phyloP scores from a whole-genome alignment of 495 filamentous ascomycete genomes.

The Aspergillus hancockii region DNA sequence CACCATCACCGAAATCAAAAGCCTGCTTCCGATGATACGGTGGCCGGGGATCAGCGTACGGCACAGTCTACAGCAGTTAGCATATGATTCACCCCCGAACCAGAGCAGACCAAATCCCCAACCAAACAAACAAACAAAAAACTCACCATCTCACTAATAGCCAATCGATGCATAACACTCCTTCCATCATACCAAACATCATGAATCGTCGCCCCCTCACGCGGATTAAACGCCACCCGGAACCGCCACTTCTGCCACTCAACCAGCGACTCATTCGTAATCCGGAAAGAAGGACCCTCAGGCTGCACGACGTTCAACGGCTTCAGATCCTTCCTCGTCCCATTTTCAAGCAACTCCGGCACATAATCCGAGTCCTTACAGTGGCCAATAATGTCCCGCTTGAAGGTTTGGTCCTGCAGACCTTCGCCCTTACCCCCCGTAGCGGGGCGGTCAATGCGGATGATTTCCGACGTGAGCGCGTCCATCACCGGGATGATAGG shows the following conservation, averaged over 20 bases:
- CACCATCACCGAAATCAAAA: constrained; percentile 72
- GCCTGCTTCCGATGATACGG: constrained; percentile 72
- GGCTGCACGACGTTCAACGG: constrained; percentile 78
- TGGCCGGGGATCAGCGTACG: constrained; percentile 62
- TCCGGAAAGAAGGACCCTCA: constrained; percentile 72
- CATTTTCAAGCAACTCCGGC: constrained; percentile 58
- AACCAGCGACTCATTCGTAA: constrained; percentile 51
- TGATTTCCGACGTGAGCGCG: constrained; percentile 65
- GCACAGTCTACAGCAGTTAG: constrained; percentile 53
- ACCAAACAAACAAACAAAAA: too few relatives aligned
- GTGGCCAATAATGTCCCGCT: constrained; percentile 52
- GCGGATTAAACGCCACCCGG: constrained; percentile 65
- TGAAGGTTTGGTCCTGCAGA: constrained; percentile 38
- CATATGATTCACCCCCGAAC: neutral
- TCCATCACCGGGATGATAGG: constrained; percentile 77
- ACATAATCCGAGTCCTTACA: constrained; percentile 64
- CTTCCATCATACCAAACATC: constrained; percentile 74
- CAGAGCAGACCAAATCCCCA: too few relatives aligned
- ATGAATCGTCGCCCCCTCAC: constrained; percentile 70
- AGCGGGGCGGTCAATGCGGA: constrained; percentile 51
- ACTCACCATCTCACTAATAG: constrained; percentile 69
- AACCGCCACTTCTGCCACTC: constrained; percentile 74
- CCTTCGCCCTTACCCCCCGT: constrained; percentile 49
- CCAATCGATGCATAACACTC: constrained; percentile 69
- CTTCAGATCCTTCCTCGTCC: constrained; percentile 70